phyloP scores from a whole-genome alignment of 2,329 filamentous ascomycete species.

The Ustulina deusta region DNA sequence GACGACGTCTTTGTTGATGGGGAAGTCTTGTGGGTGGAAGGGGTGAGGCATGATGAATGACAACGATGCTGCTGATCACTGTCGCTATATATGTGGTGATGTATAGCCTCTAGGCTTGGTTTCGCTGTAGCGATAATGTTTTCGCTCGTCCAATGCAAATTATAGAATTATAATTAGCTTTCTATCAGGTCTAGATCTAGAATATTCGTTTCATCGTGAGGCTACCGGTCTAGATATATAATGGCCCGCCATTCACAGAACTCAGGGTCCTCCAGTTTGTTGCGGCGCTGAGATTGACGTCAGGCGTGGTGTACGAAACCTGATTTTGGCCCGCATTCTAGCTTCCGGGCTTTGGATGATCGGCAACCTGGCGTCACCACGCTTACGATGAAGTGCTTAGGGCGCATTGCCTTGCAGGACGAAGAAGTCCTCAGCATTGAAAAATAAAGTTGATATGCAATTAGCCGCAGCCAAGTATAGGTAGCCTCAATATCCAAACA shows the following conservation, averaged over 20 bases:
- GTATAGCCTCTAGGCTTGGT: slow-evolving; percentile 1
- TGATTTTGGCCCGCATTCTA: slow-evolving; percentile 35
- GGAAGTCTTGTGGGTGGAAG: slow-evolving; percentile 53
- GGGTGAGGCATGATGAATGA: slow-evolving; percentile 49
- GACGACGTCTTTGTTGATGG: slow-evolving; percentile 46
- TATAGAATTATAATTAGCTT: slow-evolving; percentile 20
- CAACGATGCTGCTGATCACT: slow-evolving; percentile 4
- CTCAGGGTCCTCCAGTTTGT: slow-evolving; percentile 23
- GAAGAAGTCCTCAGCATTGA: not conserved
- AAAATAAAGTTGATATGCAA: slow-evolving; percentile 2
- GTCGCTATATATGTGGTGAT: not conserved
- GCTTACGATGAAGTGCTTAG: slow-evolving; percentile 14
- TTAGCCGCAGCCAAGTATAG: not conserved
- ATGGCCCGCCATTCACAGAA: not conserved
- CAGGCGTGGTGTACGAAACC: slow-evolving; percentile 37
- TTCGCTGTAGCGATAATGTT: slow-evolving; percentile 5
- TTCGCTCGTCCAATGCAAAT: slow-evolving; percentile 13
- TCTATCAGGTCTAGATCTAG: slow-evolving; percentile 1
- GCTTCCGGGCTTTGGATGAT: slow-evolving; percentile 31
- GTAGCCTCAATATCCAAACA: not conserved
- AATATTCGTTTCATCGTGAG: not conserved
- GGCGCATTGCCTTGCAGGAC: not conserved
- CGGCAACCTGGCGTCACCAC: slow-evolving; percentile 34
- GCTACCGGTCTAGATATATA: slow-evolving; percentile 21
- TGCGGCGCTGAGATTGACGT: slow-evolving; percentile 37